Evolutionary conservation across 768 basidiomycete species (phyloP), one percentile per base, ranked within the genome.

Genomic region (Sutorius australiensis): DNA sequence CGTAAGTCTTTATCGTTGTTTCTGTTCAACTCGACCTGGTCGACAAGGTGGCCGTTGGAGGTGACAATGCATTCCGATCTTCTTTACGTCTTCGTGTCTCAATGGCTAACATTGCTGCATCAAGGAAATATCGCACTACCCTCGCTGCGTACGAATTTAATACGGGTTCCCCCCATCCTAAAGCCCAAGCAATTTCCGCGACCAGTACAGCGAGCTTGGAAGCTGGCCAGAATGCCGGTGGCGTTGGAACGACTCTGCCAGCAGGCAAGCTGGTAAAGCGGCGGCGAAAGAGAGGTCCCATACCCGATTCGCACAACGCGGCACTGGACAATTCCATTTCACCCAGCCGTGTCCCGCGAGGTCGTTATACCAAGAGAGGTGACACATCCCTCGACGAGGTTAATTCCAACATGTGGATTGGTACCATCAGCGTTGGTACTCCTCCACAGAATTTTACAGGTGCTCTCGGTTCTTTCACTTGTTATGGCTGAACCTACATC

Each of bases 371-470:
- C 47, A 70, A 64, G 61, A 68, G 74, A 34, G 64, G 54, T 21
- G 64, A 65, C 3, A 67, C 64, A 28, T 40, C 67, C 8, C 68
- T 81, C 36, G 67, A 68, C 11, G 71, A 73, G 46, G 71, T 75
- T 43, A 60, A 64, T 48, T 67, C 67, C 13, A 57, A 65, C 39
- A 64, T 80, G 53, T 81, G 80, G 80, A 69, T 72, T 36, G 79
- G 79, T 24, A 48, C 65, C 6, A 74, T 81, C 39, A 63, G 63
- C 19, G 74, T 81, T 16, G 81, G 81, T 8, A 79, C 73, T 9
- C 81, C 81, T 16, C 65, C 76, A 5, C 61, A 65, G 54, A 58
- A 53, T 13, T 80, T 75, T 59, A 72, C 67, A 56, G 79, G 76
- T 78, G 57, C 59, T 41, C 14, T 46, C 4, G 6, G 7, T 8